Evolutionary conservation across 2,329 filamentous ascomycete species (phyloP), one percentile per base, ranked within the genome.

Genomic region (Dactylellina cionopaga): DNA sequence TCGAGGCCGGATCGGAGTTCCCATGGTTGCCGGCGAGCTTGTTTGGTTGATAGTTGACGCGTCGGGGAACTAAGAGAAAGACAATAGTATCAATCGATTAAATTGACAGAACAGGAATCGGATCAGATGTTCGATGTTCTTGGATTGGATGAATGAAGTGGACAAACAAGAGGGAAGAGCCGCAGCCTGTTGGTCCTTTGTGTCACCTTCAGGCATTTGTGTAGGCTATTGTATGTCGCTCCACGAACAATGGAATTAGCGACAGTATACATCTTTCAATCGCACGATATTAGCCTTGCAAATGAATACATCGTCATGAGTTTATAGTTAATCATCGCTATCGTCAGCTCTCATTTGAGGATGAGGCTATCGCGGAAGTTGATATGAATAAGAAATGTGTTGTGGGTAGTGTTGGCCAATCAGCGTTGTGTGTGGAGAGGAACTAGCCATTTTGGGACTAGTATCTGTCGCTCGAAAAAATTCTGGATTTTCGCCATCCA

Each of bases 321-420:
- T n/a, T n/a, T n/a, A n/a, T n/a, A n/a, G n/a, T n/a, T n/a, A n/a
- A n/a, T n/a, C n/a, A n/a, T n/a, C n/a, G n/a, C n/a, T n/a, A n/a
- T n/a, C n/a, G n/a, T n/a, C n/a, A n/a, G n/a, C n/a, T 47, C 3
- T 33, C 10, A 39, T 15, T 9, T 22, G 4, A 22, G 39, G 15
- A 22, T 33, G n/a, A 52, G n/a, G n/a, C n/a, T n/a, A n/a, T n/a
- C n/a, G n/a, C n/a, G n/a, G n/a, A n/a, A n/a, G n/a, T n/a, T n/a
- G n/a, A n/a, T n/a, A n/a, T n/a, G n/a, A n/a, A n/a, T n/a, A n/a
- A n/a, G 22, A n/a, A 49, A 35, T 69, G 64, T 51, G 66, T 64
- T 71, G 66, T 44, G 58, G 5, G 17, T 19, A 31, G 43, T 17
- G 66, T 64, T 54, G 51, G 13, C 66, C 66, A 71, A 71, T 63